Conservation (phyloP, 1,284 basidiomycete species). For the Cutaneotrichosporon cyanovorans region DNA sequence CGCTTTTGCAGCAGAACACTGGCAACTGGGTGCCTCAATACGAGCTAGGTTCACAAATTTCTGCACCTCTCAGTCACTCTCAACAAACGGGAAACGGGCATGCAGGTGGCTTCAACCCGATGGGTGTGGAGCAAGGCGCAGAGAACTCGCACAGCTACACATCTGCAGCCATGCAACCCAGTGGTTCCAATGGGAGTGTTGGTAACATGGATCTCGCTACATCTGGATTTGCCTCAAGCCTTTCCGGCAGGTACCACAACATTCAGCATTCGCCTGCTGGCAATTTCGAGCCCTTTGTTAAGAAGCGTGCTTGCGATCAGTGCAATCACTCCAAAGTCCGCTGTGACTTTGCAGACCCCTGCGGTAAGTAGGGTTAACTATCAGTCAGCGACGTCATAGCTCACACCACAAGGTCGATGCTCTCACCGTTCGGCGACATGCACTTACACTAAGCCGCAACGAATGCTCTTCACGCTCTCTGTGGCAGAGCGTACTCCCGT, state of each 20-base stretch:
- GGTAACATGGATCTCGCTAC: neutral
- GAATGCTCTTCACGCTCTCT: neutral
- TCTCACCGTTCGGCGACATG: slow-evolving; percentile 64
- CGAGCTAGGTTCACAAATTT: neutral
- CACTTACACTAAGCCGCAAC: slow-evolving; percentile 67
- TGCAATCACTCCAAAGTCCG: slow-evolving; percentile 71
- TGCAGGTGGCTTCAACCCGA: neutral
- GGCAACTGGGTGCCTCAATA: neutral
- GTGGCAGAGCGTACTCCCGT: too few species aligned
- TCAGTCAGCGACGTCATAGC: neutral
- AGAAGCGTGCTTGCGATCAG: slow-evolving; percentile 60
- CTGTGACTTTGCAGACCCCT: slow-evolving; percentile 73
- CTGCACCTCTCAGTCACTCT: neutral
- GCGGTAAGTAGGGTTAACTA: slow-evolving; percentile 47
- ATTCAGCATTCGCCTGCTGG: too few species aligned
- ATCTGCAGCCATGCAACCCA: slow-evolving; percentile 20
- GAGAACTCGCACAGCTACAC: slow-evolving; percentile 2
- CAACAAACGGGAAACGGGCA: neutral
- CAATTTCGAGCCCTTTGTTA: slow-evolving; percentile 10
- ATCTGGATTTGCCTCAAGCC: too few species aligned
- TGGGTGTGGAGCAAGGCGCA: neutral
- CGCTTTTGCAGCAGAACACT: slow-evolving; percentile 22
- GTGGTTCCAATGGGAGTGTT: slow-evolving; percentile 21
- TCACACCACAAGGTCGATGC: slow-evolving; percentile 60
- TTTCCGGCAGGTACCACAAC: too few species aligned